A percentile compares a stretch with the other conserved stretches of the same genome.
These are phyloP conservation scores for Galerina marginata DNA, from an alignment of 768 basidiomycete species.

Conservation along the genomic window DNA sequence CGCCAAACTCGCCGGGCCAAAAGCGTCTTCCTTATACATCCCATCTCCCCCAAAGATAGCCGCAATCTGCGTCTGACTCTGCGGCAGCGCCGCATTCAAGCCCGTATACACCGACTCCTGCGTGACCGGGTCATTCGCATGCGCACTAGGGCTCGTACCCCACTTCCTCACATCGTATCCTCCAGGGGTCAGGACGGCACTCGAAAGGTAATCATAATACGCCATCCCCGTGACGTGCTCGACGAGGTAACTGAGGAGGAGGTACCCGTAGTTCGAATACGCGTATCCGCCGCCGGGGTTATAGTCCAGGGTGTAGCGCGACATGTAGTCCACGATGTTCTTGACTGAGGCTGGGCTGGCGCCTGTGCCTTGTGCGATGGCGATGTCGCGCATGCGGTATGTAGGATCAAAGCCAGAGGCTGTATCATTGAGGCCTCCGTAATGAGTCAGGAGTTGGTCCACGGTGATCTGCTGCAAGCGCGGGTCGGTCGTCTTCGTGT, in stretches of 20 bases:
- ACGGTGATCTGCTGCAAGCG: constrained; percentile 6
- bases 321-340: constrained; percentile 9
- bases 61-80: constrained; percentile 1
- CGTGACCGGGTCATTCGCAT: constrained; percentile 3
- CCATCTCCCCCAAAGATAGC: constrained; percentile 5
- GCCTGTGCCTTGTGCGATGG: constrained; percentile 2
- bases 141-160: constrained; percentile 4
- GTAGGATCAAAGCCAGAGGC: constrained; percentile 3
- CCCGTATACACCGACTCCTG: constrained; percentile 5
- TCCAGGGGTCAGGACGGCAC: not conserved
- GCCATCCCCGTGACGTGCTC: constrained; percentile 3
- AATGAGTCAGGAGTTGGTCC: constrained; percentile 6
- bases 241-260: constrained; percentile 6
- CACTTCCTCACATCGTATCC: constrained; percentile 9
- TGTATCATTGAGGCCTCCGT: constrained; percentile 5
- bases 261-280: constrained; percentile 8
- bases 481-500: constrained; percentile 1
- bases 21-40: constrained; percentile 7
- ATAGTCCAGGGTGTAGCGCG: not conserved
- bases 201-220: constrained; percentile 2
- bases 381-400: constrained; percentile 6
- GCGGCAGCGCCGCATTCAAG: constrained; percentile 4
- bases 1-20: not conserved
- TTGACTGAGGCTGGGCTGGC: not conserved
- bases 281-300: constrained; percentile 5